Conservation (phyloP, 345 rosid species). For the Brassica nigra region DNA sequence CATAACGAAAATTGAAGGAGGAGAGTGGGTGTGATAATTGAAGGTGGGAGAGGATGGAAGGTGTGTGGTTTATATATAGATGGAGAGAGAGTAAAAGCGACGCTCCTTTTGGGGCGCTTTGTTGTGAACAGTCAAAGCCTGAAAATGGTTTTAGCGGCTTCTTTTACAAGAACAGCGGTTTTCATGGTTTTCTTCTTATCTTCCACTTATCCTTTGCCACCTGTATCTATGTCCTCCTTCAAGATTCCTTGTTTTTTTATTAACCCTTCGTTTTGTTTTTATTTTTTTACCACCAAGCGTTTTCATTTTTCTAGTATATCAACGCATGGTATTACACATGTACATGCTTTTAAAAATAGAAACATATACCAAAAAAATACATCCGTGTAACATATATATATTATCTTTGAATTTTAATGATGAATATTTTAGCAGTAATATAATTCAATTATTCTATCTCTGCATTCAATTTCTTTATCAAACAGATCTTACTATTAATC, state of each 20-base stretch:
- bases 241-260: not conserved
- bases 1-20: constrained; percentile 1
- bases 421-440: not conserved
- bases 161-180: constrained; percentile 45
- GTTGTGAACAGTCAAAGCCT: constrained; percentile 55
- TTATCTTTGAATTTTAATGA: not conserved
- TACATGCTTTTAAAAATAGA: not conserved
- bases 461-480: not conserved
- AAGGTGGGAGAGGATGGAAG: constrained; percentile 20
- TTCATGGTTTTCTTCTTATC: constrained; percentile 29
- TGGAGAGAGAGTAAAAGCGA: constrained; percentile 43
- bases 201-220: constrained; percentile 41
- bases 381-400: not conserved
- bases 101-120: constrained; percentile 57
- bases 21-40: constrained; percentile 29
- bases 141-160: constrained; percentile 46
- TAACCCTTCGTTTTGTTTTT: constrained; percentile 13
- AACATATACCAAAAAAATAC: not conserved
- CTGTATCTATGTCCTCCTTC: constrained; percentile 25
- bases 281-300: constrained; percentile 18
- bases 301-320: not conserved
- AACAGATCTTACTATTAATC: not conserved
- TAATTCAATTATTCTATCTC: not conserved
- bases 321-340: not conserved
- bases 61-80: constrained; percentile 19